Evolutionary conservation across 768 basidiomycete species (phyloP).

Genomic region (Phlebiopsis flavidoalba): DNA sequence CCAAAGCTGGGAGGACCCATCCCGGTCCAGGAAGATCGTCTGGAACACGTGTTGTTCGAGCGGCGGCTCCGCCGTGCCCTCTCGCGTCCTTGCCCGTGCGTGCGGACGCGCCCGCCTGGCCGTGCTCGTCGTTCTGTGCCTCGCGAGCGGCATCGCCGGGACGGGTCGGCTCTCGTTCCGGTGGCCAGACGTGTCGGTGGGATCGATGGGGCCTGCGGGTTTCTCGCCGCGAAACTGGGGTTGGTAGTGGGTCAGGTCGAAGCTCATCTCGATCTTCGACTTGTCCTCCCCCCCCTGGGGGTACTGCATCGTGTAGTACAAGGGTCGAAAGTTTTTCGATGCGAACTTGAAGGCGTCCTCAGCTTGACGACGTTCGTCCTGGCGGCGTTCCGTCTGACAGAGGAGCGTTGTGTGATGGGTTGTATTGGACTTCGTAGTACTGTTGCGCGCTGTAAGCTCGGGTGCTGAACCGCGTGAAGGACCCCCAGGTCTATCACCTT

Average conservation of each 20-base stretch:
- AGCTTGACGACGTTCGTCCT: constrained; percentile 23
- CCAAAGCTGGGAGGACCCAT: constrained; percentile 36
- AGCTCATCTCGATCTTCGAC: constrained; percentile 48
- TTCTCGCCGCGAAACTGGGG: constrained; percentile 35
- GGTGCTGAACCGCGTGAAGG: not conserved
- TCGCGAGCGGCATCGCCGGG: constrained; percentile 2
- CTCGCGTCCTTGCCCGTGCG: constrained; percentile 6
- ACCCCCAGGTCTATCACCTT: constrained; percentile 31
- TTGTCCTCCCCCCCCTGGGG: constrained; percentile 36
- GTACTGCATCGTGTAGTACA: constrained; percentile 44
- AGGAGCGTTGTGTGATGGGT: constrained; percentile 26
- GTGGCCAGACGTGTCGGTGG: constrained; percentile 14
- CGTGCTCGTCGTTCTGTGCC: constrained; percentile 8
- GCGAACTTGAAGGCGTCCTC: constrained; percentile 31
- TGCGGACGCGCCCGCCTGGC: constrained; percentile 8
- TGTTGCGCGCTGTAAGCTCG: constrained; percentile 10
- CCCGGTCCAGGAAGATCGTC: constrained; percentile 43
- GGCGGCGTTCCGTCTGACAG: constrained; percentile 14
- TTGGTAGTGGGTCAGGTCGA: constrained; percentile 44
- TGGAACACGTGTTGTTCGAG: constrained; percentile 43
- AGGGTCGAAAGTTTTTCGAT: constrained; percentile 34
- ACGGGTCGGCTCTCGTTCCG: constrained; percentile 17
- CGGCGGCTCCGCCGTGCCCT: constrained; percentile 23
- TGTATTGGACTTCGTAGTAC: constrained; percentile 38
- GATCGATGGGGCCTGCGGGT: constrained; percentile 18